phyloP scores from a whole-genome alignment of 2,329 filamentous ascomycete species.

The Microdochium trichocladiopsis region DNA sequence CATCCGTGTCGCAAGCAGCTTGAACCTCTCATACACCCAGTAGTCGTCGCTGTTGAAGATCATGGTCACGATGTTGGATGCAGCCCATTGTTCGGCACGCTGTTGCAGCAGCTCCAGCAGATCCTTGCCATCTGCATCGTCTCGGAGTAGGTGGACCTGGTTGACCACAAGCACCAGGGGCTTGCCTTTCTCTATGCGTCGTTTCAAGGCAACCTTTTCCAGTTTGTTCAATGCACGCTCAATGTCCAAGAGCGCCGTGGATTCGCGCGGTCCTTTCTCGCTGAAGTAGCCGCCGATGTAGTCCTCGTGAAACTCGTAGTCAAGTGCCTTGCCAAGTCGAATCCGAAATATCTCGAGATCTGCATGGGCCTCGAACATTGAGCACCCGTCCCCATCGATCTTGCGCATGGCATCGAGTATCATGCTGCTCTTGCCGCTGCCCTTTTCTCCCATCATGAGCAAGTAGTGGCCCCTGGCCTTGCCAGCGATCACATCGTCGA shows the following conservation, averaged over 20 bases:
- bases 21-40: slow-evolving; percentile 94
- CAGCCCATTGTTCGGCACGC: slow-evolving; percentile 93
- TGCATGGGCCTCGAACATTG: slow-evolving; percentile 95
- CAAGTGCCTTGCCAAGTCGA: slow-evolving; percentile 83
- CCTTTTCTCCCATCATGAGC: slow-evolving; percentile 89
- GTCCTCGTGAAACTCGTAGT: slow-evolving; percentile 97
- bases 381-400: slow-evolving; percentile 78
- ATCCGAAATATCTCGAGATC: slow-evolving; percentile 94
- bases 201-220: slow-evolving; percentile 82
- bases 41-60: slow-evolving; percentile 97
- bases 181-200: slow-evolving; percentile 51
- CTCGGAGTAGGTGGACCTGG: slow-evolving; percentile 81
- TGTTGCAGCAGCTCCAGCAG: slow-evolving; percentile 93
- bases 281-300: slow-evolving; percentile 96
- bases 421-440: slow-evolving; percentile 96
- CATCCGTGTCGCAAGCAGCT: slow-evolving; percentile 89
- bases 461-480: slow-evolving; percentile 75
- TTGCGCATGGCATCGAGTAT: slow-evolving; percentile 91
- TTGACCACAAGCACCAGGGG: slow-evolving; percentile 94
- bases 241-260: slow-evolving; percentile 87
- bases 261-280: slow-evolving; percentile 86
- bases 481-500: slow-evolving; percentile 80
- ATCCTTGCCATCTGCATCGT: slow-evolving; percentile 89
- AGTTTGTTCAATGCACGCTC: slow-evolving; percentile 96
- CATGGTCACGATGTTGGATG: slow-evolving; percentile 80